Percentiles rank a stretch among this genome's conserved stretches.
Conservation (phyloP, 2,329 filamentous ascomycete species). For the Tolypocladium capitatum region DNA sequence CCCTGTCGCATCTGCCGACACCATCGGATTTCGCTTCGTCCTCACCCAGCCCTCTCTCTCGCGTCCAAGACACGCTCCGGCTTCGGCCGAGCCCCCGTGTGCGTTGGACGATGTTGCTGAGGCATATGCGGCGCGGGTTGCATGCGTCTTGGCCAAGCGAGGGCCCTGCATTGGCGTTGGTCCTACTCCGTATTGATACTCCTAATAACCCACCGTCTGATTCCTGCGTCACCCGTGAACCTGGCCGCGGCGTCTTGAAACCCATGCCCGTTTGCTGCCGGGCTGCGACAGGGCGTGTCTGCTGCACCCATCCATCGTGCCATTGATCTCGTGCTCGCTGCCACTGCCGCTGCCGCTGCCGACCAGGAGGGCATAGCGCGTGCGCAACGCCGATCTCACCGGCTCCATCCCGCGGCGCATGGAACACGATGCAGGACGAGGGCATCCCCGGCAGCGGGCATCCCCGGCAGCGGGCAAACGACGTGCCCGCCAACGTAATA, state of each 20-base stretch:
- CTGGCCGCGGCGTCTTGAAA: background rate
- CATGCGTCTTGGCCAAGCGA: background rate
- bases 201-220: background rate
- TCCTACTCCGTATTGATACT: no score
- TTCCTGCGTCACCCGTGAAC: background rate
- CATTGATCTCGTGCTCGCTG: background rate
- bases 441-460: no score
- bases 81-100: background rate
- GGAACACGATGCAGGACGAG: no score
- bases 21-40: background rate
- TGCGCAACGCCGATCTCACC: no score
- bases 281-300: background rate
- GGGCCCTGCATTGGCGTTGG: background rate
- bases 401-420: no score
- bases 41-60: no score
- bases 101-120: no score
- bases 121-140: no score
- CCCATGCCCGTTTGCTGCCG: background rate
- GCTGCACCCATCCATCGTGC: background rate
- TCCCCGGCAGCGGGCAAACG: background rate
- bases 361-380: background rate
- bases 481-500: background rate
- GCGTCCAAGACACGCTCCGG: background rate
- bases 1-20: background rate
- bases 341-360: background rate